These are phyloP conservation scores for Sugiyamaella smithiae DNA, from an alignment of 805 yeast species.

Conservation along the genomic window DNA sequence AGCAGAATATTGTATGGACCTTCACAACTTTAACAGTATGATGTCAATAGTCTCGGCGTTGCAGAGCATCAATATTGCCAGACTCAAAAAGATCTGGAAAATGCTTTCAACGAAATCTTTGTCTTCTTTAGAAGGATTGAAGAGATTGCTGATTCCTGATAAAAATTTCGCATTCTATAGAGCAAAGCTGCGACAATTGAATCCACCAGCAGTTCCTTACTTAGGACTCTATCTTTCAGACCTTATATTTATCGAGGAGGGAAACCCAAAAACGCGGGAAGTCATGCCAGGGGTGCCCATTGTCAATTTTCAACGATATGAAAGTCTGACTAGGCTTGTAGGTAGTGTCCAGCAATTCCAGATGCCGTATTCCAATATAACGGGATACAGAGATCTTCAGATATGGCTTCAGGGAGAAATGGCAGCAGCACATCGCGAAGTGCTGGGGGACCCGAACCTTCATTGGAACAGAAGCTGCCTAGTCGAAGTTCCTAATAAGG, in stretches of 20 bases:
- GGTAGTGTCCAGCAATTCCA: constrained; percentile 36
- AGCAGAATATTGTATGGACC: constrained; percentile 32
- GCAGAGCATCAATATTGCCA: constrained; percentile 35
- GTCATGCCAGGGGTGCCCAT: constrained; percentile 18
- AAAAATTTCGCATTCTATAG: constrained; percentile 37
- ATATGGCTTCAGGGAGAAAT: constrained; percentile 35
- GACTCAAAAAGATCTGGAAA: constrained; percentile 37
- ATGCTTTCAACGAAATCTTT: constrained; percentile 29
- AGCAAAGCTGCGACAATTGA: constrained; percentile 25
- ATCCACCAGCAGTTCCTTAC: constrained; percentile 35
- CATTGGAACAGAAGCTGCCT: constrained; percentile 38
- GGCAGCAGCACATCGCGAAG: constrained; percentile 30
- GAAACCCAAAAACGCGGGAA: constrained; percentile 30
- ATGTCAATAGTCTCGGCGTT: constrained; percentile 35
- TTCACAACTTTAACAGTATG: constrained; percentile 34
- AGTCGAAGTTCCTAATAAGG: no score
- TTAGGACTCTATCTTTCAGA: constrained; percentile 37
- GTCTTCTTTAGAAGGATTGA: constrained; percentile 26
- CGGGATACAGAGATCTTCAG: constrained; percentile 27
- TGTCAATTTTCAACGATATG: constrained; percentile 37
- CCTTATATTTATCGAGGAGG: constrained; percentile 37
- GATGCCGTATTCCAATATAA: constrained; percentile 21
- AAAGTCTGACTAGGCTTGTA: constrained; percentile 30
- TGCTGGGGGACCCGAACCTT: constrained; percentile 30
- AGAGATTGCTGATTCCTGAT: constrained; percentile 33